Conservation (phyloP, 176 grass and related monocot species). For the Melocanna baccifera region DNA sequence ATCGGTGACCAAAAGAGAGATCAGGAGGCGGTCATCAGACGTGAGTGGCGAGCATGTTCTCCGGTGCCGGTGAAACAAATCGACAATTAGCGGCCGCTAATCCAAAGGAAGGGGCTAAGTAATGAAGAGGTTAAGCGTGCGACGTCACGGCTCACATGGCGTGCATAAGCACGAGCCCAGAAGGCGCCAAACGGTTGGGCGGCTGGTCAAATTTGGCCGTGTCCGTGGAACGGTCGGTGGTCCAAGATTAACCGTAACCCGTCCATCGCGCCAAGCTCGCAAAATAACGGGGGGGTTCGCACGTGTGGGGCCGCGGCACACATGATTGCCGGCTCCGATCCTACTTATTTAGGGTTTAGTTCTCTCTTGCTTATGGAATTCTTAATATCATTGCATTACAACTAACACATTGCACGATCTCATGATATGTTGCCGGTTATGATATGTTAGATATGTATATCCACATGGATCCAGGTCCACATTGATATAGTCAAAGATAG, state of each 20-base stretch:
- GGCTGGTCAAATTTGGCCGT: constrained; percentile 55
- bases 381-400: not conserved
- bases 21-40: not conserved
- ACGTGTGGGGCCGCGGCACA: constrained; percentile 31
- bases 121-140: not conserved
- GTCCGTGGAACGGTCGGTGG: constrained; percentile 36
- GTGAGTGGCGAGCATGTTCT: constrained; percentile 40
- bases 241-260: constrained; percentile 34
- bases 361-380: not conserved
- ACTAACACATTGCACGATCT: not conserved
- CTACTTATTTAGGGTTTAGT: not conserved
- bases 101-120: not conserved
- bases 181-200: constrained; percentile 38
- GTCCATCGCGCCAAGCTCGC: not conserved
- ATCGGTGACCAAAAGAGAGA: not conserved
- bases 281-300: not conserved
- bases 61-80: constrained; percentile 40
- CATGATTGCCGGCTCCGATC: constrained; percentile 17
- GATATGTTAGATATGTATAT: not conserved
- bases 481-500: not conserved
- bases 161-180: constrained; percentile 2
- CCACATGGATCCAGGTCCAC: not conserved
- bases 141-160: constrained; percentile 52
- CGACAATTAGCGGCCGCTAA: constrained; percentile 26
- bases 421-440: not conserved